Base-by-base conservation (phyloP, 2,329 filamentous ascomycete species). In the Aureobasidium namibiae region DNA sequence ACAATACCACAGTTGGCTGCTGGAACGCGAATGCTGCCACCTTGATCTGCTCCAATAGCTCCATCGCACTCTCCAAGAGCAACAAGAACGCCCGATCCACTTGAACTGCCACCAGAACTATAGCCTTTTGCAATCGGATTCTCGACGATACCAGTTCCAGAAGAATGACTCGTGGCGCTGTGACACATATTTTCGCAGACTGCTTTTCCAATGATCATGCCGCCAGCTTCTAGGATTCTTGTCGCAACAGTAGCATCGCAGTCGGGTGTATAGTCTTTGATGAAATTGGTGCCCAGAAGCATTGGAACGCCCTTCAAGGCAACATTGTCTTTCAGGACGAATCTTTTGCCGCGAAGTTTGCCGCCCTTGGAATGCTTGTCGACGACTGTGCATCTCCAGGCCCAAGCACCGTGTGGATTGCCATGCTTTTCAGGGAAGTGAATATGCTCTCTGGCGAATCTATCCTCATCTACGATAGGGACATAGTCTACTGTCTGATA, bases 301-400 rank as follows among this genome's bases (percentile, higher is more conserved):
- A 74, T 71, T 9, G 75, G 75, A 34, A 80, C 69, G 3, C 72
- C 74, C 0, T 70, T 74, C 4, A 80, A 68, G 2, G 73, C 72
- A 16, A 80, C 74, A 61, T 78, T 79, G 65, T 79, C 78, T 63
- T 80, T 80, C 50, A 80, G 64, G 3, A 70, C 74, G 11, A 79
- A 60, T 3, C 66, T 73, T 46, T 62, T 64, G 23, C 68, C 71
- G 8, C 33, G 29, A 7, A 80, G 69, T 24, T 73, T 64, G 24
- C 67, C 65, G 4, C 65, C 60, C 11, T 66, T 57, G 5, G 61
- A 45, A 1, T 62, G 62, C 5, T 67, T 64, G 61, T 74, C 72
- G 53, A 66, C 63, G 59, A 74, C 72, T 23, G 63, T 69, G 52
- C 71, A 75, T 52, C 65, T 70, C 73, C 74, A 76, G 6, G 75